Evolutionary conservation across 2,329 filamentous ascomycete genomes (phyloP).

Genomic region (Xylaria sp.): DNA sequence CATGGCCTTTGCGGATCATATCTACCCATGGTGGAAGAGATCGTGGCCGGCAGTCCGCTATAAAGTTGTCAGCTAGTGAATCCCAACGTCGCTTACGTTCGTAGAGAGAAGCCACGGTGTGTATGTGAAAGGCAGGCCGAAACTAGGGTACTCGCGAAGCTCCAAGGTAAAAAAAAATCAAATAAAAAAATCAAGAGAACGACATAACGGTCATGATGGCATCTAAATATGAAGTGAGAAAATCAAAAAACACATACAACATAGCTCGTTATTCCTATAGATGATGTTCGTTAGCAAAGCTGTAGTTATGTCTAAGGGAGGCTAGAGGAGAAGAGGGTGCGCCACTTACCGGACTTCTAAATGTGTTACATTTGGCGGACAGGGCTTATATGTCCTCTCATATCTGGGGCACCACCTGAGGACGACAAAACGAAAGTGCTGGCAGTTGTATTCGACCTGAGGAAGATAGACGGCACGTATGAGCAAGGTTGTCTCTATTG

Average conservation of each 20-base stretch:
- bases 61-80: background rate
- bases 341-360: slow-evolving; percentile 40
- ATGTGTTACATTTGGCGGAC: slow-evolving; percentile 41
- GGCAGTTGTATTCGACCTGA: slow-evolving; percentile 43
- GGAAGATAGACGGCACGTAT: background rate
- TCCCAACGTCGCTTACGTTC: too few relatives aligned
- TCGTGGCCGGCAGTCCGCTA: slow-evolving; percentile 42
- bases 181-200: too few relatives aligned
- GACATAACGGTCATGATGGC: too few relatives aligned
- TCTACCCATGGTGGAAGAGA: slow-evolving; percentile 41
- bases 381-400: slow-evolving; percentile 42
- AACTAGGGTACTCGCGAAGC: too few relatives aligned
- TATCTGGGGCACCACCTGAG: slow-evolving; percentile 43
- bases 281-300: slow-evolving; percentile 15
- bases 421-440: slow-evolving; percentile 43
- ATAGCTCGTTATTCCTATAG: slow-evolving; percentile 40
- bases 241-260: slow-evolving; percentile 34
- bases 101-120: too few relatives aligned
- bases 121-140: too few relatives aligned
- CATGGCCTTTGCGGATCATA: slow-evolving; percentile 41
- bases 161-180: too few relatives aligned
- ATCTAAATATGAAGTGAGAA: background rate
- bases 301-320: background rate
- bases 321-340: background rate
- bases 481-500: background rate